Conservation (phyloP, 192 early-diverging fungal species). For the Gigaspora rosea region DNA sequence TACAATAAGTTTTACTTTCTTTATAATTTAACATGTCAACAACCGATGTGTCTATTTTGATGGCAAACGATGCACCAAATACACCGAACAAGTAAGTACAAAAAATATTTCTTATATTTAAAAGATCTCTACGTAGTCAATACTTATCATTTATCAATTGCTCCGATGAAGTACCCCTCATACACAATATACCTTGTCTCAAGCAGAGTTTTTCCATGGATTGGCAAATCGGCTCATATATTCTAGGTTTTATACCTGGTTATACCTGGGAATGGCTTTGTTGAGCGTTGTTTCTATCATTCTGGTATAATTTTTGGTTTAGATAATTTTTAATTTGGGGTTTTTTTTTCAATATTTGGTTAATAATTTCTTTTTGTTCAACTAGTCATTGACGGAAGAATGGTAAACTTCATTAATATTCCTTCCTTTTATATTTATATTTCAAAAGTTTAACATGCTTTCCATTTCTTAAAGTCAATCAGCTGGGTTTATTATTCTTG, state of each 20-base stretch:
- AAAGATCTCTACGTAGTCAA: too few species aligned
- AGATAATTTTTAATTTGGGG: too few species aligned
- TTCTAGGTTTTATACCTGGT: constrained; percentile 57
- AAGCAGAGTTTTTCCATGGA: constrained; percentile 53
- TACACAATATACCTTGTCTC: constrained; percentile 54
- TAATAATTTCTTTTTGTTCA: too few species aligned
- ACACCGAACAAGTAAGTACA: too few species aligned
- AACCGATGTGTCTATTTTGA: too few species aligned
- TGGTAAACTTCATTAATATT: constrained; percentile 38
- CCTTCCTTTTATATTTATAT: background rate
- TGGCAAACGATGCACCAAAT: too few species aligned
- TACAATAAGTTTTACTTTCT: too few species aligned
- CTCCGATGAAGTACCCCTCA: too few species aligned
- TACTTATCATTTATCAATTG: too few species aligned
- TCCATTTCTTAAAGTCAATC: constrained; percentile 53
- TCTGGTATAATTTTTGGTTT: constrained; percentile 37
- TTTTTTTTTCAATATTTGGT: background rate
- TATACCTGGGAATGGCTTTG: constrained; percentile 53
- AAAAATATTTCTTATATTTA: too few species aligned
- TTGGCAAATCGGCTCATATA: constrained; percentile 63
- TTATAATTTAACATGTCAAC: too few species aligned
- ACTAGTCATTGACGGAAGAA: constrained; percentile 42
- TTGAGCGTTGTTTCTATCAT: constrained; percentile 55
- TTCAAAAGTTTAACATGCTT: background rate
- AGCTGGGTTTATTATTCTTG: constrained; percentile 67